phyloP scores from a whole-genome alignment of 2,329 filamentous ascomycete genomes.

The Diaporthe ampelina region DNA sequence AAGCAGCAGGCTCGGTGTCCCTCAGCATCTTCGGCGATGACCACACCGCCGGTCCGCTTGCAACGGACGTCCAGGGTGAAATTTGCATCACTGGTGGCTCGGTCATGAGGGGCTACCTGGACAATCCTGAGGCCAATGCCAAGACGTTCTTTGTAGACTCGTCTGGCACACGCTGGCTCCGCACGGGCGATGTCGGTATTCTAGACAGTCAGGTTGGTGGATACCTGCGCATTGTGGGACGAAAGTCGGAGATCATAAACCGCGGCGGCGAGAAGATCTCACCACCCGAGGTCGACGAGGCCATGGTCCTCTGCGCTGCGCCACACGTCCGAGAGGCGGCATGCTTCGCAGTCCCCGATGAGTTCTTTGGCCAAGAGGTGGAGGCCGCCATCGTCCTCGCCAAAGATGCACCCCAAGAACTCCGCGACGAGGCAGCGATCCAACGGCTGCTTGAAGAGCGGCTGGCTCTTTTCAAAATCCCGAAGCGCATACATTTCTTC shows the following conservation, averaged over 20 bases:
- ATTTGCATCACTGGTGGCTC: constrained; percentile 87
- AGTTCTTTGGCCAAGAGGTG: constrained; percentile 87
- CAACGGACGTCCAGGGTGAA: constrained; percentile 81
- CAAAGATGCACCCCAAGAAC: neutral
- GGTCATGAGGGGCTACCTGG: constrained; percentile 88
- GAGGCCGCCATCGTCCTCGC: constrained; percentile 79
- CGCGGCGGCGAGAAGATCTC: constrained; percentile 92
- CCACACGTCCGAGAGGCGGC: constrained; percentile 83
- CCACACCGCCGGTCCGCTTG: constrained; percentile 70
- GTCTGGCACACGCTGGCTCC: constrained; percentile 75
- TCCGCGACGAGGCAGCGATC: neutral
- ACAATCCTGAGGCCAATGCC: constrained; percentile 83
- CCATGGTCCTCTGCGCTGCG: constrained; percentile 80
- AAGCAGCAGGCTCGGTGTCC: constrained; percentile 83
- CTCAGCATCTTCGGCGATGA: constrained; percentile 80
- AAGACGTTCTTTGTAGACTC: constrained; percentile 75
- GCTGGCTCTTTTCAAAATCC: constrained; percentile 3
- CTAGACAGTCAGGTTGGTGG: constrained; percentile 76
- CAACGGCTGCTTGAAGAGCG: constrained; percentile 6
- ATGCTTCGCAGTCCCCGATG: constrained; percentile 85
- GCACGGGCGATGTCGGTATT: constrained; percentile 89
- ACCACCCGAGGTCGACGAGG: constrained; percentile 82
- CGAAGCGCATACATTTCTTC: constrained; percentile 14
- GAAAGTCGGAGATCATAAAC: constrained; percentile 94
- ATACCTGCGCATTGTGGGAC: constrained; percentile 88